These are phyloP conservation scores for Camelina laxa DNA, from an alignment of 345 rosid species.

Conservation along the genomic window DNA sequence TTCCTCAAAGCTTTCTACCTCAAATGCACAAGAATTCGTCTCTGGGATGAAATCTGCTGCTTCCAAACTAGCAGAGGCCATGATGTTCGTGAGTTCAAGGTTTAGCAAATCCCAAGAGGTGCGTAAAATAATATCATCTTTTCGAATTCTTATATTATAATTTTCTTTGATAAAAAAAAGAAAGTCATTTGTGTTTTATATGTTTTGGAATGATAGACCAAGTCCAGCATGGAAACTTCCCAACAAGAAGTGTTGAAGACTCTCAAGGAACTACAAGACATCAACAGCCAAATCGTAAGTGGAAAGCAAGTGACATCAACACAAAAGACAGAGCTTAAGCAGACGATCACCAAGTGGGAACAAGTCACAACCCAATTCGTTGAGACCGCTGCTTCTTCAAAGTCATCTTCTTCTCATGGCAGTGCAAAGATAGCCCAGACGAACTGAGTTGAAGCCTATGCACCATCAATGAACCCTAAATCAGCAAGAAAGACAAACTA, in stretches of 20 bases:
- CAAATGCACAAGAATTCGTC: neutral
- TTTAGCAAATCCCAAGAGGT: constrained; percentile 33
- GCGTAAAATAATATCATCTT: neutral
- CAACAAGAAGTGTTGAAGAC: constrained; percentile 21
- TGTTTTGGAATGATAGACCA: constrained; percentile 20
- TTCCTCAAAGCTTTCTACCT: constrained; percentile 14
- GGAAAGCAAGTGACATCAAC: constrained; percentile 31
- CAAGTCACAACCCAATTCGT: constrained; percentile 40
- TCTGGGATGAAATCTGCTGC: constrained; percentile 15
- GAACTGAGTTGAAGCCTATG: neutral
- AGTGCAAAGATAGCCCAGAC: neutral
- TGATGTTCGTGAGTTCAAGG: neutral
- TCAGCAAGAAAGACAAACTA: constrained; percentile 17
- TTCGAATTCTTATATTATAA: neutral
- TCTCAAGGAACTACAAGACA: constrained; percentile 30
- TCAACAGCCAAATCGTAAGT: constrained; percentile 35
- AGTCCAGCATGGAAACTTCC: constrained; percentile 21
- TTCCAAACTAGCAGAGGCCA: constrained; percentile 21
- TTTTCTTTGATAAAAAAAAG: neutral
- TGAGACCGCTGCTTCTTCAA: constrained; percentile 36
- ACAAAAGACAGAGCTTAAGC: constrained; percentile 32
- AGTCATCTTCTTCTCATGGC: constrained; percentile 13
- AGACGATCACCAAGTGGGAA: constrained; percentile 39
- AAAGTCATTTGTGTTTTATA: neutral
- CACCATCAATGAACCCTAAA: neutral